These are phyloP conservation scores for Piper betle DNA, from an alignment of 164 flowering plant species.

Conservation along the genomic window DNA sequence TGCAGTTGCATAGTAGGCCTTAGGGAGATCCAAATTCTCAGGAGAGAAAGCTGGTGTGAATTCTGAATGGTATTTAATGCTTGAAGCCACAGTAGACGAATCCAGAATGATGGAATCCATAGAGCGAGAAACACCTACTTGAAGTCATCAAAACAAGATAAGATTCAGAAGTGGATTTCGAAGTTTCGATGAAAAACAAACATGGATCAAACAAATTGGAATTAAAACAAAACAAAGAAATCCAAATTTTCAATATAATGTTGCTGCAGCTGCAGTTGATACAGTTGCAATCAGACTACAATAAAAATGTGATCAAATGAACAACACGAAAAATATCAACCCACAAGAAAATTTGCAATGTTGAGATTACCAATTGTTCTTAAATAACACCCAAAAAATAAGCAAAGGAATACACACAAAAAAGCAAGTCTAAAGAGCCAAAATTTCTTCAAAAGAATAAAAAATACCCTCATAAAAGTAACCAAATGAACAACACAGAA, in stretches of 20 bases:
- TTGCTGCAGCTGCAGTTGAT: background rate
- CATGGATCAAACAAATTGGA: background rate
- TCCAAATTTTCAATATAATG: background rate
- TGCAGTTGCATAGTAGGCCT: conserved; percentile 84
- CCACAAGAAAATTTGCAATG: no score
- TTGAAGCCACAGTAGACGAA: conserved; percentile 62
- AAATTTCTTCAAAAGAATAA: no score
- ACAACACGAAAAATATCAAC: no score
- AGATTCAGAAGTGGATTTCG: background rate
- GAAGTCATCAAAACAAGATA: background rate
- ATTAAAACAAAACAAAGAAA: background rate
- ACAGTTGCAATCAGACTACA: background rate
- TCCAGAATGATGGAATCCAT: conserved; percentile 23
- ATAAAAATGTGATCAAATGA: background rate
- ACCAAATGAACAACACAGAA: no score
- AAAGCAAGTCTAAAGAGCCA: no score
- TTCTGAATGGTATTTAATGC: conserved; percentile 83
- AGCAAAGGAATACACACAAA: no score
- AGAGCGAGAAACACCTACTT: conserved; percentile 16
- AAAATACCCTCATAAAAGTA: background rate
- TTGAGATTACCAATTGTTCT: no score
- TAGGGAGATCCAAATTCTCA: conserved; percentile 47
- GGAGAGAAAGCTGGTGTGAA: conserved; percentile 83
- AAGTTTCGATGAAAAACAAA: background rate
- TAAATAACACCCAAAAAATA: no score